Percentiles rank a stretch among this genome's conserved stretches.
These are phyloP conservation scores for Plasmodium gaboni DNA, from an alignment of 169 alveolate species.

Conservation along the genomic window DNA sequence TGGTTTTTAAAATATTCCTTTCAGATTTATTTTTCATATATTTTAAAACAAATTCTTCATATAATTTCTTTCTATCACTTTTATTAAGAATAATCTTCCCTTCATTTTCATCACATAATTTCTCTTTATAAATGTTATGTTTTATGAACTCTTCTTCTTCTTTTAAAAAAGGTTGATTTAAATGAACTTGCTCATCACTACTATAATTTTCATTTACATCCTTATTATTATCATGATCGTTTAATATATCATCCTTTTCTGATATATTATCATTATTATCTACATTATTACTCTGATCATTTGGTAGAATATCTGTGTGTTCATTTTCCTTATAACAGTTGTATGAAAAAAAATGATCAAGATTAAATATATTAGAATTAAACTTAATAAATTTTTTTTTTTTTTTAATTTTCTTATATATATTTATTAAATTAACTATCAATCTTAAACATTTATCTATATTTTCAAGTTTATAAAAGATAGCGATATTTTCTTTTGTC, in stretches of 20 bases:
- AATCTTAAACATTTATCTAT: constrained; percentile 47
- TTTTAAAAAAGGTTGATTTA: neutral
- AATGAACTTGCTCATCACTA: neutral
- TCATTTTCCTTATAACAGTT: constrained; percentile 9
- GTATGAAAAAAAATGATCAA: constrained; percentile 32
- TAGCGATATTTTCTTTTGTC: constrained; percentile 48
- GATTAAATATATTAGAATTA: neutral
- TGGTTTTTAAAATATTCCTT: constrained; percentile 38
- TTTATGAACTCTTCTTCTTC: neutral
- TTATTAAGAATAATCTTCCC: constrained; percentile 4
- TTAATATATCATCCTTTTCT: neutral
- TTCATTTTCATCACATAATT: constrained; percentile 10
- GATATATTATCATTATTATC: neutral
- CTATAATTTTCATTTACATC: neutral
- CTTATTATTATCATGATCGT: neutral
- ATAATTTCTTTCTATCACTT: constrained; percentile 28
- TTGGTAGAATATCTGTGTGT: neutral
- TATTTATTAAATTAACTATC: constrained; percentile 18
- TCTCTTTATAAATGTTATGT: constrained; percentile 14
- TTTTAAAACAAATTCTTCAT: constrained; percentile 70
- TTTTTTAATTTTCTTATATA: constrained; percentile 54
- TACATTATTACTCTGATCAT: neutral
- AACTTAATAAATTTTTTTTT: constrained; percentile 25
- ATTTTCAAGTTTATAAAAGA: constrained; percentile 31
- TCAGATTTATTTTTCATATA: constrained; percentile 62